Evolutionary conservation across 192 early-diverging fungal species (phyloP).

Genomic region (Coemansia biformis): DNA sequence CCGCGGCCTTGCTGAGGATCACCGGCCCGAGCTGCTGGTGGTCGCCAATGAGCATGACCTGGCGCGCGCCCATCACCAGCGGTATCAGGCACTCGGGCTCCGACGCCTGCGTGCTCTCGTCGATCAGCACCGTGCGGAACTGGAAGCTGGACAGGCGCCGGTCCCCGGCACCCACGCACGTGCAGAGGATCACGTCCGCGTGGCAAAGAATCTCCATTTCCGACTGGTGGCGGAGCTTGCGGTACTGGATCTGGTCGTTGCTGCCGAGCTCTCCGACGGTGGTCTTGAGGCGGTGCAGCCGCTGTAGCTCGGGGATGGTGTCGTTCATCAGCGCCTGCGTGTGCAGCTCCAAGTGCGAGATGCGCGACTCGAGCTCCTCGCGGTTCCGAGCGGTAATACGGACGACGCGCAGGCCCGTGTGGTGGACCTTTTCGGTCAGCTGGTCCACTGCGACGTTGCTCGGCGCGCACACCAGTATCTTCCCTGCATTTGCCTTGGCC

Average conservation of each 20-base stretch:
- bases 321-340: conserved; percentile 96
- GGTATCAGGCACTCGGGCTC: conserved; percentile 99
- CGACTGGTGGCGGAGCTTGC: conserved; percentile 71
- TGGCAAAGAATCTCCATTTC: conserved; percentile 88
- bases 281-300: conserved; percentile 79
- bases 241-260: conserved; percentile 82
- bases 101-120: conserved; percentile 95
- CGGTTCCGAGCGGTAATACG: conserved; percentile 89
- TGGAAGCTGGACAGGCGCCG: conserved; percentile 79
- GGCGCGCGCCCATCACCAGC: conserved; percentile 90
- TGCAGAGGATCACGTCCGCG: conserved; percentile 97
- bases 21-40: conserved; percentile 99
- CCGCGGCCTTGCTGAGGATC: conserved; percentile 95
- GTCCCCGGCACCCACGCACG: conserved; percentile 96
- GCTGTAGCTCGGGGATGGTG: conserved; percentile 90
- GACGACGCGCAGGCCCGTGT: conserved; percentile 90
- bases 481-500: conserved; percentile 78
- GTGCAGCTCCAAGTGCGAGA: conserved; percentile 91
- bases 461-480: conserved; percentile 98
- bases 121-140: conserved; percentile 93
- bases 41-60: conserved; percentile 95
- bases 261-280: conserved; percentile 88
- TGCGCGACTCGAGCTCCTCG: conserved; percentile 90
- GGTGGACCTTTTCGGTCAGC: conserved; percentile 93
- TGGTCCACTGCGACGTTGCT: conserved; percentile 99